Percentiles rank a stretch among this genome's conserved stretches.
Evolutionary conservation across 768 basidiomycete genomes (phyloP).

Genomic region (Rhizopogon salebrosus): DNA sequence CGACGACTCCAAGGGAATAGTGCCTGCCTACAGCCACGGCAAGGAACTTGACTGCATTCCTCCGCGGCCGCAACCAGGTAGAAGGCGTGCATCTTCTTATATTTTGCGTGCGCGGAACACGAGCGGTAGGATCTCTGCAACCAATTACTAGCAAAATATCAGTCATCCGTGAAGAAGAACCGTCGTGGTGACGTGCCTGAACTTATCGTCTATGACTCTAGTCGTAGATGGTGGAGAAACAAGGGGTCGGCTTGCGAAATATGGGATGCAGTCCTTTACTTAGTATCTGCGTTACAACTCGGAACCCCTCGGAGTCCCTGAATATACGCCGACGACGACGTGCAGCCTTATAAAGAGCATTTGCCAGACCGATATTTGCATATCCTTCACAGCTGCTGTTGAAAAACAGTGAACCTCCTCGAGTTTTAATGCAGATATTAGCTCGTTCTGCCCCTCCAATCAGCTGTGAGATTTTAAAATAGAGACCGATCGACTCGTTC

Average conservation of each 20-base stretch:
- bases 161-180: conserved; percentile 20
- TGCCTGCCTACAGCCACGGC: conserved; percentile 3
- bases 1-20: background rate
- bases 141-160: conserved; percentile 24
- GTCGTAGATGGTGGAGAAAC: conserved; percentile 27
- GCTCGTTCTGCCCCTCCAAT: no score
- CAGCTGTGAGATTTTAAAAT: no score
- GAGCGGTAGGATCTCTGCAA: conserved; percentile 19
- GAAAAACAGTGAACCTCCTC: background rate
- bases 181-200: conserved; percentile 13
- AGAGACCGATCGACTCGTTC: no score
- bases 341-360: background rate
- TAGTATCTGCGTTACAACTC: conserved; percentile 29
- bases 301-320: background rate
- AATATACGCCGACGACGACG: background rate
- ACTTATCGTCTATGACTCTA: no score
- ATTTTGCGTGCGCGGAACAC: conserved; percentile 25
- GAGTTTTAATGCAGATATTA: background rate
- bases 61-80: conserved; percentile 22
- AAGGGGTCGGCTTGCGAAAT: conserved; percentile 14
- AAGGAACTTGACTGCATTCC: background rate
- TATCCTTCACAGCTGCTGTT: background rate
- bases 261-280: conserved; percentile 22
- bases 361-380: background rate
- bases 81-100: conserved; percentile 25